These are phyloP conservation scores for Lobosporangium transversale DNA, from an alignment of 192 early-diverging fungal genomes.

Conservation along the genomic window DNA sequence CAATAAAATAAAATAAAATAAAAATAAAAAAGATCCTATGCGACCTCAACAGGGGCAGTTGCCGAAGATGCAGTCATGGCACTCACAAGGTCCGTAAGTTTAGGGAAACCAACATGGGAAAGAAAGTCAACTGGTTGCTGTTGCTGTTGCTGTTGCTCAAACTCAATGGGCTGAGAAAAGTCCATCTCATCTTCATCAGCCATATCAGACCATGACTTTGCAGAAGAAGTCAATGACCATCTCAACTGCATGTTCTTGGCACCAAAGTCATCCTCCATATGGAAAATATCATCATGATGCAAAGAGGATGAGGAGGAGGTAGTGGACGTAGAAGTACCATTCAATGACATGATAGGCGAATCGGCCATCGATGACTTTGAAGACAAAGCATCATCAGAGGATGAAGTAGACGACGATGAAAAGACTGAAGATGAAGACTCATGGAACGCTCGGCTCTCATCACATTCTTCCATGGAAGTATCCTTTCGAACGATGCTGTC, in stretches of 20 bases:
- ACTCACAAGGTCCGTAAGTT: slow-evolving; percentile 24
- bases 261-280: slow-evolving; percentile 47
- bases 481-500: slow-evolving; percentile 32
- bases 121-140: slow-evolving; percentile 10
- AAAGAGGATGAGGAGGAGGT: neutral
- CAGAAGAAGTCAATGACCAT: slow-evolving; percentile 29
- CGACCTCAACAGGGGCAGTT: neutral
- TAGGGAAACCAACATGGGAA: slow-evolving; percentile 17
- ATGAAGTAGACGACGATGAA: slow-evolving; percentile 6
- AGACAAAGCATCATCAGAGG: slow-evolving; percentile 4
- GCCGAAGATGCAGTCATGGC: slow-evolving; percentile 2
- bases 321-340: too few relatives aligned
- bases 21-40: neutral
- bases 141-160: slow-evolving; percentile 32
- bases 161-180: slow-evolving; percentile 36
- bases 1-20: neutral
- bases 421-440: neutral
- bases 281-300: slow-evolving; percentile 25
- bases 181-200: slow-evolving; percentile 52
- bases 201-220: slow-evolving; percentile 49
- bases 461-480: slow-evolving; percentile 38
- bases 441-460: slow-evolving; percentile 11
- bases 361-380: slow-evolving; percentile 26
- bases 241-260: slow-evolving; percentile 11
- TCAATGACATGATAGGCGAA: slow-evolving; percentile 20